A percentile compares a stretch with the other conserved stretches of the same genome.
Evolutionary conservation across 352 stramenopile genomes (phyloP).

Genomic region (Phytophthora pistaciae): DNA sequence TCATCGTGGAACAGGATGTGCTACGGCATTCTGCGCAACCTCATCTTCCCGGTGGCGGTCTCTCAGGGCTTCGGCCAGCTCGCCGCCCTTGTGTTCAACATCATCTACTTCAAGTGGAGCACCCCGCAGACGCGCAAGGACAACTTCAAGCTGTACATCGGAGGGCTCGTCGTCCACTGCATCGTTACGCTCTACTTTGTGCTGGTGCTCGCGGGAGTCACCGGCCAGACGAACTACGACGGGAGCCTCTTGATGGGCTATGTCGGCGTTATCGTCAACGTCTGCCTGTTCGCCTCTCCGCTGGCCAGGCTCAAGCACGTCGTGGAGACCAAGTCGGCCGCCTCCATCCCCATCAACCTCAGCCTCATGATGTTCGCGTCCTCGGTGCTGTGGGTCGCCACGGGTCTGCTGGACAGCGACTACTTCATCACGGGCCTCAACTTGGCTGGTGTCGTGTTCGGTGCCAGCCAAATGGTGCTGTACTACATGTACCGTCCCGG

Average conservation of each 20-base stretch:
- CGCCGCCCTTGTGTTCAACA: conserved; percentile 22
- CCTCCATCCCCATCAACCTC: conserved; percentile 61
- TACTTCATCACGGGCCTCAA: conserved; percentile 53
- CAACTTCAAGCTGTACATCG: conserved; percentile 6
- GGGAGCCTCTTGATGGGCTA: conserved; percentile 26
- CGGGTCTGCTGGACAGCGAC: conserved; percentile 51
- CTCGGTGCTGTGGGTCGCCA: conserved; percentile 56
- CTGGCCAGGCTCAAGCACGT: conserved; percentile 53
- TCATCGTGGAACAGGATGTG: conserved; percentile 17
- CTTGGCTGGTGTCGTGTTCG: conserved; percentile 44
- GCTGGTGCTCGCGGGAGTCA: conserved; percentile 36
- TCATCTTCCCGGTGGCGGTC: conserved; percentile 34
- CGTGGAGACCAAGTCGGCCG: conserved; percentile 44
- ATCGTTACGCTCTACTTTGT: conserved; percentile 44
- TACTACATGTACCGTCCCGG: conserved; percentile 54
- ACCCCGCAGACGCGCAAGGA: conserved; percentile 10
- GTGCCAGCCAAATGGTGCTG: conserved; percentile 50
- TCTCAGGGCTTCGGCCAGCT: conserved; percentile 25
- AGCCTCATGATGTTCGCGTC: conserved; percentile 56
- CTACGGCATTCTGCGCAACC: conserved; percentile 35
- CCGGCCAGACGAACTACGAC: conserved; percentile 24
- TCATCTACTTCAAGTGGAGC: conserved; percentile 32
- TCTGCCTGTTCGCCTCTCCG: conserved; percentile 62
- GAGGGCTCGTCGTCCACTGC: conserved; percentile 15
- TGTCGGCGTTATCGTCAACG: conserved; percentile 24